These are phyloP conservation scores for Immersiporthe knoxdaviesiana DNA, from an alignment of 2,329 filamentous ascomycete species.

Conservation along the genomic window DNA sequence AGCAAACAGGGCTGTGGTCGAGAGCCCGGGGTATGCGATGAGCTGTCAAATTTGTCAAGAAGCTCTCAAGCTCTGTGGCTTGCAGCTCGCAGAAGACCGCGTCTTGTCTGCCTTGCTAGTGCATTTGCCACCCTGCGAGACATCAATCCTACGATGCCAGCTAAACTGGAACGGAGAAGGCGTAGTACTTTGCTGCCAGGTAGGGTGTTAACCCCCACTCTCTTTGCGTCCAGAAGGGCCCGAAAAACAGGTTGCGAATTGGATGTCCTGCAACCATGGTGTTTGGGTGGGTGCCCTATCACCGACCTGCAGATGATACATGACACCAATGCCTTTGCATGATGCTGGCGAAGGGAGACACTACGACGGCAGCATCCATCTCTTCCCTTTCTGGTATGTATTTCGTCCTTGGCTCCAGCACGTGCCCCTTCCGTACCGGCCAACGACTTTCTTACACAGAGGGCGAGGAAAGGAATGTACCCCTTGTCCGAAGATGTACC, in stretches of 20 bases:
- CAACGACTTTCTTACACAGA: neutral
- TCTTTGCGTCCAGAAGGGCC: constrained; percentile 8
- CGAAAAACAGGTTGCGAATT: constrained; percentile 22
- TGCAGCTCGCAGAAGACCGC: constrained; percentile 22
- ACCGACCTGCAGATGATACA: constrained; percentile 18
- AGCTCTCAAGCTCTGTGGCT: constrained; percentile 22
- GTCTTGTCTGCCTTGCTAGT: constrained; percentile 13
- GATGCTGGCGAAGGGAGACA: neutral
- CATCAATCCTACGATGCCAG: constrained; percentile 13
- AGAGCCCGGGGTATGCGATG: constrained; percentile 6
- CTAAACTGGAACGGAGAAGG: constrained; percentile 21
- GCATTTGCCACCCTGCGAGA: constrained; percentile 10
- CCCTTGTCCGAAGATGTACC: neutral
- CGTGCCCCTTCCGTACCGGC: constrained; percentile 2
- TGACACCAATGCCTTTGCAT: constrained; percentile 10
- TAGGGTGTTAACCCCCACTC: constrained; percentile 17
- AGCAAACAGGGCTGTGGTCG: neutral
- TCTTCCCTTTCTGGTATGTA: neutral
- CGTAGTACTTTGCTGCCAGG: constrained; percentile 9
- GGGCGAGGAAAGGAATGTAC: too few relatives aligned
- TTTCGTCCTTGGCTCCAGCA: neutral
- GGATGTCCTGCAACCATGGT: neutral
- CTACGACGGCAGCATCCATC: neutral
- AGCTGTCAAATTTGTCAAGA: constrained; percentile 22
- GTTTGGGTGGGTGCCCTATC: constrained; percentile 15